Base-by-base conservation (phyloP, 1,284 basidiomycete genomes). In the Pyrrhoderma noxium region DNA sequence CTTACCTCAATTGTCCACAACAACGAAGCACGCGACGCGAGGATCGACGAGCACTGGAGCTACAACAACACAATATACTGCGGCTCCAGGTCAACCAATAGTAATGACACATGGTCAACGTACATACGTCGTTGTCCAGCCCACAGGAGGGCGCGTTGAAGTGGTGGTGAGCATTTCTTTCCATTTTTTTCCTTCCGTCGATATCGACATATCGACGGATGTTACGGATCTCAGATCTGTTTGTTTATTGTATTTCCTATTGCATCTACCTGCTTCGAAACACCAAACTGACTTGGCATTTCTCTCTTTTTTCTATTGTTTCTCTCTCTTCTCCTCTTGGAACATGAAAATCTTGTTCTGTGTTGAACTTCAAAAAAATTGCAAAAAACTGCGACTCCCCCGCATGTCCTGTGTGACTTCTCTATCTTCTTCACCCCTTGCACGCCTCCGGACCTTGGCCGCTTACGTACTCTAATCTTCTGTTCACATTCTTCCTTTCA, bases 111-210 rank as follows among this genome's bases (percentile, higher is more conserved):
- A 49, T 13, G 49, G 53, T 16, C 27, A 41, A 9, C 53, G 50
- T 41, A 50, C 49, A 4, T 54, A 54, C 43, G 53, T 54, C 18
- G 47, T 54, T 8, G 43, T 54, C 22, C 53, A 47, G 14, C 40
- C 53, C 5, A 43, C 37, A 25, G 49, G 49, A 7, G 31, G 31
- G 25, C 53, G 49, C 13, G 49, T 54, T 21, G 50, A 54, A 41
- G 49, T 54, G 25, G 43, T 42, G 37, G 52, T 48, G 45, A 47
- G 47, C 46, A 50, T 25, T 21, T n/a, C 35, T 19, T 35, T 18
- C 14, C 38, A n/a, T n/a, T 31, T 31, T 11, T 25, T 45, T 23
- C 44, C 27, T 39, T 16, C 47, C 13, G 25, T 21, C 22, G 36
- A 18, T 41, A 14, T 48, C 35, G 5, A 5, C 11, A 11, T 31